Conservation (phyloP, 2,329 filamentous ascomycete genomes). For the Cryphonectria japonica region DNA sequence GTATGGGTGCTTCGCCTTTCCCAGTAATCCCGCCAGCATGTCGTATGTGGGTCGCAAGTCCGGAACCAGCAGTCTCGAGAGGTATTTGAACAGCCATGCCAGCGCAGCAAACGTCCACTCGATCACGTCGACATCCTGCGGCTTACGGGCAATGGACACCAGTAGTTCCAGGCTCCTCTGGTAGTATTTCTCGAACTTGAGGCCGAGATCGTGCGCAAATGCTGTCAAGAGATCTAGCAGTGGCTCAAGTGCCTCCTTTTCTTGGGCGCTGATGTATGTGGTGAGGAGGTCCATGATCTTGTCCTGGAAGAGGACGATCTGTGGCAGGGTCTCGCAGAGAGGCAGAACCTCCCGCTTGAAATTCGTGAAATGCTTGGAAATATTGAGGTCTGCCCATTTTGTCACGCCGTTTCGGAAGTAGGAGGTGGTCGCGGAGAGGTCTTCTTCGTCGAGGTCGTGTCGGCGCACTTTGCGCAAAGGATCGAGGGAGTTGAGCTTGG, state of each 20-base stretch:
- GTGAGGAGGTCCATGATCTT: constrained; percentile 79
- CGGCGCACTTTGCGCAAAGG: constrained; percentile 88
- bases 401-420: constrained; percentile 83
- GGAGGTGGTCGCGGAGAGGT: constrained; percentile 76
- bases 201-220: constrained; percentile 91
- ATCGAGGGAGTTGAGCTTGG: constrained; percentile 86
- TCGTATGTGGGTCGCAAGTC: constrained; percentile 84
- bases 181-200: constrained; percentile 88
- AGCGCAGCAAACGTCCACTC: constrained; percentile 97
- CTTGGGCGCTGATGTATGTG: constrained; percentile 75
- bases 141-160: constrained; percentile 74
- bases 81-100: constrained; percentile 96
- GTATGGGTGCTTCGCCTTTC: constrained; percentile 77
- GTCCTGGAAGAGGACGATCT: constrained; percentile 88
- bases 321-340: constrained; percentile 85
- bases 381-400: constrained; percentile 90
- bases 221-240: constrained; percentile 86
- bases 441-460: constrained; percentile 79
- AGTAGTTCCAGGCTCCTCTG: constrained; percentile 74
- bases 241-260: constrained; percentile 81
- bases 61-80: constrained; percentile 83
- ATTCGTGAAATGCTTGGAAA: constrained; percentile 76
- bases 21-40: constrained; percentile 81
- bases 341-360: constrained; percentile 78
- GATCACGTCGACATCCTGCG: constrained; percentile 83